These are phyloP conservation scores for Eucalyptus victrix DNA, from an alignment of 345 rosid species.

Conservation along the genomic window DNA sequence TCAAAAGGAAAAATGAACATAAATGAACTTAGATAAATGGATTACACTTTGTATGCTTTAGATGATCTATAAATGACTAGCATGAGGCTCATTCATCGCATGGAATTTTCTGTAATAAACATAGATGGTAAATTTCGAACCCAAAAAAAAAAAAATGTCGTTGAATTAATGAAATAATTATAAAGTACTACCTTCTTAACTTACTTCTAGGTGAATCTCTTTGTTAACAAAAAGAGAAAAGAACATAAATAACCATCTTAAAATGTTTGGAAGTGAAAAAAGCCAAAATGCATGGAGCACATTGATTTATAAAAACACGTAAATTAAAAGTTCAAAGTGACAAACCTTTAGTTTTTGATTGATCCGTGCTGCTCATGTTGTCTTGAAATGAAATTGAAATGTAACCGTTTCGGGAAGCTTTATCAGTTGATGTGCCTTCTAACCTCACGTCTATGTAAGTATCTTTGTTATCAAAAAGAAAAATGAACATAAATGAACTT, in stretches of 20 bases:
- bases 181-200: background rate
- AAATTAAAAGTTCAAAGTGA: too few species aligned
- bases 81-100: background rate
- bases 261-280: background rate
- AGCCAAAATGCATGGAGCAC: background rate
- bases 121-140: too few species aligned
- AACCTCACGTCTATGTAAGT: fast-evolving
- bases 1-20: too few species aligned
- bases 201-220: background rate
- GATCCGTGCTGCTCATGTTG: too few species aligned
- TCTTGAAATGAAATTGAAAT: too few species aligned
- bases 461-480: background rate
- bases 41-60: background rate
- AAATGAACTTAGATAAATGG: background rate
- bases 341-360: too few species aligned
- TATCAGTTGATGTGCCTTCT: background rate
- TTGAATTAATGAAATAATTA: too few species aligned
- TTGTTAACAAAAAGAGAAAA: background rate
- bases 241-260: background rate
- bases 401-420: background rate
- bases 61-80: background rate
- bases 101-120: too few species aligned
- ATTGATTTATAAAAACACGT: too few species aligned
- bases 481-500: background rate
- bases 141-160: too few species aligned